Conservation (phyloP, 108 stramenopile species). For the Cyclotella cryptica region DNA sequence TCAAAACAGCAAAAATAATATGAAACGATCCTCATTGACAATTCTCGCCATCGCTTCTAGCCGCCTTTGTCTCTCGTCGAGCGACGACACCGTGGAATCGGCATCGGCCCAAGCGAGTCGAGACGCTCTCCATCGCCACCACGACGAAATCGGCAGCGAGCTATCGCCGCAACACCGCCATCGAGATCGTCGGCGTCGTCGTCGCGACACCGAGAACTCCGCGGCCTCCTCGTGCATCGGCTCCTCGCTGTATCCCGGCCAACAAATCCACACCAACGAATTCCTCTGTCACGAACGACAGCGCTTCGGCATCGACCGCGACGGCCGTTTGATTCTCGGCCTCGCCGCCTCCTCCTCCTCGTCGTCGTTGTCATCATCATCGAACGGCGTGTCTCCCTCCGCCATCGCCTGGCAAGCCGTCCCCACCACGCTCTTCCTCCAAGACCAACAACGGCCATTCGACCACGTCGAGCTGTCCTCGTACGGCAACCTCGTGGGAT, state of each 20-base stretch:
- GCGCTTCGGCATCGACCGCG: slow-evolving; percentile 13
- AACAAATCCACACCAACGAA: slow-evolving; percentile 1
- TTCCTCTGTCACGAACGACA: slow-evolving; percentile 18
- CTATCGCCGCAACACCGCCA: background rate
- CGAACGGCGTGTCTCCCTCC: slow-evolving; percentile 3
- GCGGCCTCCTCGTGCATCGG: background rate
- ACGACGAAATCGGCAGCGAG: background rate
- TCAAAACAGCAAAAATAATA: too few relatives aligned
- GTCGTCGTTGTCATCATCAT: background rate
- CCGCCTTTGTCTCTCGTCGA: too few relatives aligned
- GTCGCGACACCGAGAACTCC: background rate
- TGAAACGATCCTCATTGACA: too few relatives aligned
- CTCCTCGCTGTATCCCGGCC: slow-evolving; percentile 1
- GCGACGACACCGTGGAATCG: too few relatives aligned
- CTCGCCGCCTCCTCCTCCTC: background rate
- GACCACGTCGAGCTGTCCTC: slow-evolving; percentile 11
- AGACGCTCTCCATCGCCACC: too few relatives aligned
- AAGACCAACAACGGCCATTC: slow-evolving; percentile 12
- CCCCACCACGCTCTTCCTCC: slow-evolving; percentile 41
- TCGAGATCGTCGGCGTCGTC: background rate
- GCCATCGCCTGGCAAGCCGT: slow-evolving; percentile 40
- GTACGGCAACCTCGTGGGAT: slow-evolving; percentile 42
- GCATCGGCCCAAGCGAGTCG: too few relatives aligned
- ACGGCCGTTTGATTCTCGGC: slow-evolving; percentile 21
- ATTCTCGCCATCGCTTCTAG: too few relatives aligned